Percentiles rank a stretch among this genome's conserved stretches.
These are phyloP conservation scores for Scenedesmus sp. DNA, from an alignment of 163 green algal genomes.

Conservation along the genomic window DNA sequence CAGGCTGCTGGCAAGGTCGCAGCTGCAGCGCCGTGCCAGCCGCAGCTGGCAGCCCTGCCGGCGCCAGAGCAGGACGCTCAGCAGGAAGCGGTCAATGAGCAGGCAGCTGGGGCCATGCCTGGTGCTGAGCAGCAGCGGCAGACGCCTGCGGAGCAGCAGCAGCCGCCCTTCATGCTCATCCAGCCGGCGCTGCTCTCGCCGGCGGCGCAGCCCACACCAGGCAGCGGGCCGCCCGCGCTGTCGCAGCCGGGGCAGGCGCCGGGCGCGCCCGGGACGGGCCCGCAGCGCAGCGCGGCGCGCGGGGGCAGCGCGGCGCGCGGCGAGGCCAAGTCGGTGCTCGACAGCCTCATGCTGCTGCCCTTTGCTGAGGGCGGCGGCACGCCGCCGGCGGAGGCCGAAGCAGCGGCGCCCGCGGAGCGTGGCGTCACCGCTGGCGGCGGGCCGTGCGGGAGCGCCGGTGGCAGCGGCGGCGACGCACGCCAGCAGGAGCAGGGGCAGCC, in stretches of 20 bases:
- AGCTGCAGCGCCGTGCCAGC: not conserved
- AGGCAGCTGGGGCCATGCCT: not conserved
- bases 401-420: slow-evolving; percentile 7
- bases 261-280: not conserved
- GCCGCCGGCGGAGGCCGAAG: too few species aligned
- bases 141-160: not conserved
- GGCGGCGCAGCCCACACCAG: not conserved
- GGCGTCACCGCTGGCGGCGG: not conserved
- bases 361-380: slow-evolving; percentile 1
- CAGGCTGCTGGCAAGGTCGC: not conserved
- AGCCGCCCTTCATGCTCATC: not conserved
- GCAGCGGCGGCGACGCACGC: too few species aligned
- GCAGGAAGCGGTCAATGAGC: too few species aligned
- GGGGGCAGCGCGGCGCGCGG: not conserved
- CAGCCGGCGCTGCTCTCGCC: not conserved
- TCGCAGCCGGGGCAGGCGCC: slow-evolving; percentile 11
- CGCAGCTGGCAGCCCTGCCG: too few species aligned
- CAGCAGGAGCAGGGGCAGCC: too few species aligned
- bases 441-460: too few species aligned
- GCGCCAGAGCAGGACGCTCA: not conserved
- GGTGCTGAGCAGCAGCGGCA: not conserved
- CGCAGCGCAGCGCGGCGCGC: not conserved
- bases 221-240: too few species aligned
- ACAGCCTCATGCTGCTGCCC: not conserved
- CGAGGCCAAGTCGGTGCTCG: not conserved